Base-by-base conservation (phyloP, 352 stramenopile species). In the Elongisporangium anandrum region DNA sequence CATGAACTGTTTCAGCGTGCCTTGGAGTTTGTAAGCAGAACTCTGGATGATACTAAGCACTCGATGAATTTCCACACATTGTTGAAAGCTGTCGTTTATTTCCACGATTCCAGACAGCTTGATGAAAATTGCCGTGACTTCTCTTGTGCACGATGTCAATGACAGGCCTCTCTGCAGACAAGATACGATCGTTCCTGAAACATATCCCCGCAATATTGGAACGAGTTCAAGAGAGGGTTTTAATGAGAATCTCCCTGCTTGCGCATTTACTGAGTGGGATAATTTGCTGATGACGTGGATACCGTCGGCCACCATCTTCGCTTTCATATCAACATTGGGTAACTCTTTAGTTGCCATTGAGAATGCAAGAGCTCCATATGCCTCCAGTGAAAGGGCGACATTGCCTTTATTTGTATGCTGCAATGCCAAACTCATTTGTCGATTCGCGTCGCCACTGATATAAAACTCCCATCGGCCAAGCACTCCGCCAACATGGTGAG, bases 391-490 rank as follows among this genome's bases (percentile, higher is more conserved):
- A 1, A 95, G 66, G n/a, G 87, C 83, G 21, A 96, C 70, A 53
- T 96, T 65, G 3, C 85, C 87, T 49, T 82, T 88, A 38, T 68
- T 60, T 0, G 85, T 78, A 52, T 87, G 77, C 48, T 83, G 72
- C 20, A 95, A 81, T 0, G 85, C 81, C 24, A 69, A 60, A 41
- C 81, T 90, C 78, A 94, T 92, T 48, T 96, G 83, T 0, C 79
- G 54, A 50, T 92, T 94, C 17, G 81, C 87, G 41, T 89, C 76
- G 29, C 88, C 88, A 16, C 81, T 87, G 15, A 95, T 55, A 53
- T 93, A 94, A 55, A 95, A 96, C 54, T 96, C 88, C 85, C 85
- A 96, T 0, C 87, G 78, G 47, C 92, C 82, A 5, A 90, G 61
- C 16, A 94, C 70, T 4, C 88, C 88, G 2, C 88, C 88, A 3